Conservation (phyloP, 2,329 filamentous ascomycete genomes). For the Penicillium sp. region DNA sequence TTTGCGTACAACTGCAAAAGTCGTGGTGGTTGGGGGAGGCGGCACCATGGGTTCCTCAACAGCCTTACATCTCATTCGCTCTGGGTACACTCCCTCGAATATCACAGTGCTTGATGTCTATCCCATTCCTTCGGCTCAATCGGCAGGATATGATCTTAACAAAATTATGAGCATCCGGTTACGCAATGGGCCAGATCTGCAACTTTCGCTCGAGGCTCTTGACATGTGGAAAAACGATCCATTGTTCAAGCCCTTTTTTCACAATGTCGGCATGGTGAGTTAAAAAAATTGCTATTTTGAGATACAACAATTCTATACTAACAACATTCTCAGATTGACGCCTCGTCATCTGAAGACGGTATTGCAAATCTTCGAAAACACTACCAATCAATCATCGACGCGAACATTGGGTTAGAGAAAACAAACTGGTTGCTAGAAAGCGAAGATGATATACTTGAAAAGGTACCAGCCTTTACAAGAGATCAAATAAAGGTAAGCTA, state of each 20-base stretch:
- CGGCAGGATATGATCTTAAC: background rate
- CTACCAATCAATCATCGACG: background rate
- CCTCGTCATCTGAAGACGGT: background rate
- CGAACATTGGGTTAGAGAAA: background rate
- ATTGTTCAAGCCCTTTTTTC: background rate
- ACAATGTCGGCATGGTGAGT: background rate
- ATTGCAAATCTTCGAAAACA: background rate
- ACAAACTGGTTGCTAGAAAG: background rate
- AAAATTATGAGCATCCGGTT: background rate
- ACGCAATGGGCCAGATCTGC: background rate
- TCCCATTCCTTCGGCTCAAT: background rate
- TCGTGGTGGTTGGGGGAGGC: background rate
- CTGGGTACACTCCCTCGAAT: background rate
- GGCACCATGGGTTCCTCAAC: background rate
- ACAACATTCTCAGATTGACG: background rate
- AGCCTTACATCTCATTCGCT: background rate
- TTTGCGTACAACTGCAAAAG: background rate
- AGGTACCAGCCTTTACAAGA: background rate
- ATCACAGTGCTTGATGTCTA: background rate
- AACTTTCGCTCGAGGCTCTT: background rate
- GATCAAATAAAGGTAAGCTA: background rate
- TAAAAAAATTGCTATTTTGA: background rate
- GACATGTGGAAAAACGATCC: background rate
- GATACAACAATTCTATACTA: background rate
- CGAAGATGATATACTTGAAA: background rate